These are phyloP conservation scores for Boletellus ananiceps DNA, from an alignment of 768 basidiomycete species.

Conservation along the genomic window DNA sequence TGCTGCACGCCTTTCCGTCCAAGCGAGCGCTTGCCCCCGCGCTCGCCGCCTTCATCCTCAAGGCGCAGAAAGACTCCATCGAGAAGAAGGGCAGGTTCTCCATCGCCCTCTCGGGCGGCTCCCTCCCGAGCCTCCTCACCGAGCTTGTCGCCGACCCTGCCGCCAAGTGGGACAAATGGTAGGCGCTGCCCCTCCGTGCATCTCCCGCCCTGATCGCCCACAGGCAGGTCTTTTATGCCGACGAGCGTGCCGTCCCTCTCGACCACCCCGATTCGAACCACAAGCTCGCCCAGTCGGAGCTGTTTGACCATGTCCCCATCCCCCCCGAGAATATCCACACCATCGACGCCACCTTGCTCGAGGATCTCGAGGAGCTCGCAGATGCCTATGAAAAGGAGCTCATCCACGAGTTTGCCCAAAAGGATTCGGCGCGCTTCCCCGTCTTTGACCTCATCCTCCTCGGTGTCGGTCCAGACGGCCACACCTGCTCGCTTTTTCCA, in stretches of 20 bases:
- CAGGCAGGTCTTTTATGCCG: slow-evolving; percentile 97
- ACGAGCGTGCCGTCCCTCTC: slow-evolving; percentile 93
- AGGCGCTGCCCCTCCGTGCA: slow-evolving; percentile 18
- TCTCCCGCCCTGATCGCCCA: not conserved
- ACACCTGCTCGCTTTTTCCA: slow-evolving; percentile 96
- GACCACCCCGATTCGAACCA: slow-evolving; percentile 94
- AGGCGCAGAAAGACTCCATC: slow-evolving; percentile 85
- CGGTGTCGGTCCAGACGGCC: slow-evolving; percentile 97
- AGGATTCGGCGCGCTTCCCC: slow-evolving; percentile 93
- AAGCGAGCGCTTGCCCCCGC: slow-evolving; percentile 51
- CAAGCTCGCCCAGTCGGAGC: slow-evolving; percentile 59
- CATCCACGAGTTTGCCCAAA: slow-evolving; percentile 86
- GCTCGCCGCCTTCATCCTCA: slow-evolving; percentile 78
- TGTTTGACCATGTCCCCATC: slow-evolving; percentile 83
- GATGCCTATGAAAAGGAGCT: slow-evolving; percentile 81
- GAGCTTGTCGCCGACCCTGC: slow-evolving; percentile 60
- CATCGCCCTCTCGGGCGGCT: slow-evolving; percentile 91
- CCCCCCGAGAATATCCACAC: slow-evolving; percentile 74
- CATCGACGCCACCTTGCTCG: slow-evolving; percentile 62
- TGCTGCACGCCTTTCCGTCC: slow-evolving; percentile 68
- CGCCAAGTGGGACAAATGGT: slow-evolving; percentile 96
- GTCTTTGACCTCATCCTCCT: slow-evolving; percentile 96
- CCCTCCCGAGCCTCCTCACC: slow-evolving; percentile 76
- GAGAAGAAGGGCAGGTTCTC: slow-evolving; percentile 89
- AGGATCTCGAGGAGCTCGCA: slow-evolving; percentile 75